Conservation (phyloP, 139 green algal genomes). For the Zygnema cylindricum region DNA sequence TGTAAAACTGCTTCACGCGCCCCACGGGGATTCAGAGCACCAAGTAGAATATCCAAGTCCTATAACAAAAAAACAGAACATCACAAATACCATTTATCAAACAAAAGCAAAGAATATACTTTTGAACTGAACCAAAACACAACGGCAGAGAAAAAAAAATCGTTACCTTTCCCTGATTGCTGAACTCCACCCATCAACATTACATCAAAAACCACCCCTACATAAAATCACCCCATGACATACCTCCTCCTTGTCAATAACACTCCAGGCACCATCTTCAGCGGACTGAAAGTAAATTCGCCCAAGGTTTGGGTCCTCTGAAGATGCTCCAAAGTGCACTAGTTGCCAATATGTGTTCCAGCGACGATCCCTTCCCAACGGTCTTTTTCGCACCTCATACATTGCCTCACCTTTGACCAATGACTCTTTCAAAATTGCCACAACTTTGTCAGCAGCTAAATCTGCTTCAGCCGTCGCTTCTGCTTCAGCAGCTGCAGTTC, state of each 20-base stretch:
- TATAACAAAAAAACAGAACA: no score
- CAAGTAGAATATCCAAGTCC: slow-evolving; percentile 29
- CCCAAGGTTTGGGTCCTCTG: neutral
- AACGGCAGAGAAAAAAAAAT: no score
- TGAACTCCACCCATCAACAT: no score
- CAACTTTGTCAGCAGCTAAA: neutral
- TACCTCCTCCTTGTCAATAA: slow-evolving; percentile 36
- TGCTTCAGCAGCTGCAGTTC: neutral
- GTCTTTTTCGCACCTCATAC: slow-evolving; percentile 46
- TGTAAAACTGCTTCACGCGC: slow-evolving; percentile 17
- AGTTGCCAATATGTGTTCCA: slow-evolving; percentile 51
- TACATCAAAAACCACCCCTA: no score
- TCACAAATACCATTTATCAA: no score
- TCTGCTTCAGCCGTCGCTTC: neutral
- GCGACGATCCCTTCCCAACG: slow-evolving; percentile 47
- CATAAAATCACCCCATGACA: no score
- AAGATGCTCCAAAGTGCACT: slow-evolving; percentile 15
- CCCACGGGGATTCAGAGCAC: slow-evolving; percentile 24
- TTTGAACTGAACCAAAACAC: no score
- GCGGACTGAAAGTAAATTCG: slow-evolving; percentile 37
- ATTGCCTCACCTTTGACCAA: neutral
- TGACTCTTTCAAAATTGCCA: neutral
- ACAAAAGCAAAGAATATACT: no score
- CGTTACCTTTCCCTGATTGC: no score
- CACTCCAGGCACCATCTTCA: slow-evolving; percentile 9